These are phyloP conservation scores for Rosa chinensis DNA, from an alignment of 306 rosid species.

Conservation along the genomic window DNA sequence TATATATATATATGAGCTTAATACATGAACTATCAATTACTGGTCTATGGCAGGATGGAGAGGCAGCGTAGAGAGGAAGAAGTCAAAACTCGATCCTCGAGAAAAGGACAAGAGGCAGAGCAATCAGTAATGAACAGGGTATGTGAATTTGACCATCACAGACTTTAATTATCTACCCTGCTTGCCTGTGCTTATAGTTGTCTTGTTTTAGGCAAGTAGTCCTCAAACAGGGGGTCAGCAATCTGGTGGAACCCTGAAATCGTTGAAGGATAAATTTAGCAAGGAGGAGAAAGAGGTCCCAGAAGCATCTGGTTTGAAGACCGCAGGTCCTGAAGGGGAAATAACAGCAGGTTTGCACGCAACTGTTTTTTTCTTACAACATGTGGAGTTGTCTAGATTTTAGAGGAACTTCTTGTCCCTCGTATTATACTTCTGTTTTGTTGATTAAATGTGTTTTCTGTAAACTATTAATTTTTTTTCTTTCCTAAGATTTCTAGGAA, in stretches of 20 bases:
- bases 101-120: conserved; percentile 82
- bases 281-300: conserved; percentile 79
- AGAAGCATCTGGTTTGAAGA: conserved; percentile 85
- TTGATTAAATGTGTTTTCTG: not conserved
- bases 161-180: not conserved
- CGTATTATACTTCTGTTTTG: not conserved
- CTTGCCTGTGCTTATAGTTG: conserved; percentile 22
- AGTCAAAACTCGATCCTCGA: conserved; percentile 66
- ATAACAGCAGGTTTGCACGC: conserved; percentile 83
- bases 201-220: conserved; percentile 64
- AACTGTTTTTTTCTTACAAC: not conserved
- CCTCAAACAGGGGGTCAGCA: conserved; percentile 68
- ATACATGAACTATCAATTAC: not conserved
- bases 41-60: conserved; percentile 73
- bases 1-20: conserved; percentile 9
- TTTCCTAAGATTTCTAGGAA: not conserved
- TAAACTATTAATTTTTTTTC: not conserved
- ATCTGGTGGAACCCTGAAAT: conserved; percentile 86
- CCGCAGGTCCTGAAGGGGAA: conserved; percentile 97
- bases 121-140: conserved; percentile 77
- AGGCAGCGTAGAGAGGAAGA: conserved; percentile 98
- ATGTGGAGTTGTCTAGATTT: not conserved
- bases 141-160: conserved; percentile 11
- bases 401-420: not conserved
- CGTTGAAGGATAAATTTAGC: conserved; percentile 81